Base-by-base conservation (phyloP, 139 green algal species). In the Volvox africanus region DNA sequence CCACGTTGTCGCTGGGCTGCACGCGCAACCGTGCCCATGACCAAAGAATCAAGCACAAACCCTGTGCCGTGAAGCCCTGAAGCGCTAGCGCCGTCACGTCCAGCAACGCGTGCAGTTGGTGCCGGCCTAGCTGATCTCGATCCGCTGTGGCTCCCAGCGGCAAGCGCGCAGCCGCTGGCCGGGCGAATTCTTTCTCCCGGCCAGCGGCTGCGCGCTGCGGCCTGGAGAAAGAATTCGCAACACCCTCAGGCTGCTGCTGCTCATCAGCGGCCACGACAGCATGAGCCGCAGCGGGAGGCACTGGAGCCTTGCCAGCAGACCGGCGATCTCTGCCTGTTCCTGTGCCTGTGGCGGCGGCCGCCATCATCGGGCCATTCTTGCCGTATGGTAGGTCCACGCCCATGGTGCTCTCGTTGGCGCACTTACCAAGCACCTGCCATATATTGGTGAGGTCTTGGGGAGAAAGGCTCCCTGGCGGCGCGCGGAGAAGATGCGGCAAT, bases 401-500 rank as follows among this genome's bases (percentile, higher is more conserved):
- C 26, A 32, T 32, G 14, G 71, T 20, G 71, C 71, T 35, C 26
- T 79, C 71, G n/a, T 30, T 22, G 16, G 71, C 85, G n/a, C 37
- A 89, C 44, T 76, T 76, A 75, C 73, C 50, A 21, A 90, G n/a
- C 71, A 83, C 36, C 11, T 32, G 36, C 86, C 86, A 90, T 20
- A 90, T 9, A 26, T 61, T 62, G 67, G 86, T 30, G n/a, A 90
- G 50, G 73, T 90, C 86, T 75, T 90, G 86, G 1, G 44, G 16
- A 22, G 86, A 84, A 50, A 90, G 50, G 20, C 67, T 69, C 50
- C 1, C 14, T 13, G 44, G 9, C 32, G 30, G 19, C 1, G 24
- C 33, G 9, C 30, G 30, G 50, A 90, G 50, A 30, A 90, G 86
- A 9, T 76, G 30, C 30, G 50, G 71, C 30, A 90, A n/a, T 0